Base-by-base conservation (phyloP, 2,329 filamentous ascomycete species). In the Calonectria crousiana region DNA sequence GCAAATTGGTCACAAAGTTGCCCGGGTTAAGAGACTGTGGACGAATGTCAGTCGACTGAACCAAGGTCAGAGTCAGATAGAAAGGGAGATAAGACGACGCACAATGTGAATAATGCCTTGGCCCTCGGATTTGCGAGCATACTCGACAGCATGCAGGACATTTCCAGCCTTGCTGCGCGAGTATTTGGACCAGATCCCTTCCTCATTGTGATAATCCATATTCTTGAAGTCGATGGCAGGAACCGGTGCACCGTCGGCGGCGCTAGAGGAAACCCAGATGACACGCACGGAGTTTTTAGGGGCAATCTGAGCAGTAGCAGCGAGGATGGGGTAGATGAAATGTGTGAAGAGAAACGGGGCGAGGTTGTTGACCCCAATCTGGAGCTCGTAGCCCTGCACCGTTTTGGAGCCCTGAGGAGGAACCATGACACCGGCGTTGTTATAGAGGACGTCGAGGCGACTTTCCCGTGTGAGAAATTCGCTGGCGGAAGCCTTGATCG, bases 351-450 rank as follows among this genome's bases (percentile, higher is more conserved):
- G 75, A 67, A 87, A 87, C 1, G 82, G 82, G 0, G 83, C 85
- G 8, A 87, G 73, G 38, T 83, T 82, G 58, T 87, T 87, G 2
- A 82, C 82, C 8, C 85, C 85, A 8, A 86, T 83, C 72, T 86
- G 84, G 6, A 86, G 79, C 72, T 87, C 86, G 65, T 86, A 84
- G 8, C 82, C 81, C 62, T 87, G 85, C 0, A 78, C 80, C 1
- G 85, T 86, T 75, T 81, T 82, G 44, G 79, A 83, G 0, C 84
- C 85, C 14, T 77, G 75, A 0, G 86, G 84, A 0, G 85, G 81
- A 0, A 78, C 78, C 81, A 86, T 86, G 23, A 87, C 80, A 13
- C 83, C 86, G 0, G 86, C 86, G 78, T 87, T 87, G 72, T 87
- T 83, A 75, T 84, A 81, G 44, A 87, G 74, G 2, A 85, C 81